A percentile compares a stretch with the other conserved stretches of the same genome.
phyloP scores from a whole-genome alignment of 2,329 filamentous ascomycete species.

The Fusarium verticillioides region DNA sequence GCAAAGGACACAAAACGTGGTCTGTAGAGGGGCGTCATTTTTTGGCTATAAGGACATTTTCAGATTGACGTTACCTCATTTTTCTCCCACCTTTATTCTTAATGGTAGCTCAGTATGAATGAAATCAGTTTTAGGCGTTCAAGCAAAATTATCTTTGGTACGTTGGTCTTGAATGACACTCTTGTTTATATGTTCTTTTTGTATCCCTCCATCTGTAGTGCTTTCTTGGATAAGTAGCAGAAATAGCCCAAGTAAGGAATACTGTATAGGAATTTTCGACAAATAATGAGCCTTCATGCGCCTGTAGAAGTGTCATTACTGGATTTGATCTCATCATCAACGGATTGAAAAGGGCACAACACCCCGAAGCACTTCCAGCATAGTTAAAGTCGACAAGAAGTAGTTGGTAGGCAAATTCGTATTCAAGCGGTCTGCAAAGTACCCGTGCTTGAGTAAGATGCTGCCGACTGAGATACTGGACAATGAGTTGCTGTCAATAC shows the following conservation, averaged over 20 bases:
- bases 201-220: not conserved
- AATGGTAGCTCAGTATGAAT: constrained; percentile 36
- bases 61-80: constrained; percentile 12
- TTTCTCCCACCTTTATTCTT: constrained; percentile 32
- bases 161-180: not conserved
- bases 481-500: not conserved
- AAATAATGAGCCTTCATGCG: not conserved
- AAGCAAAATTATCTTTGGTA: not conserved
- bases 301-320: not conserved
- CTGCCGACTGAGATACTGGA: not conserved
- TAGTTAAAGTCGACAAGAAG: not conserved
- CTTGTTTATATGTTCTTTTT: not conserved
- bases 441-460: not conserved
- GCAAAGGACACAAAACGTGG: constrained; percentile 73
- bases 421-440: not conserved
- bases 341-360: not conserved
- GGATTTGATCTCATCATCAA: not conserved
- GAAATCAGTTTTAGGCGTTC: constrained; percentile 29
- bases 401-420: not conserved
- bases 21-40: constrained; percentile 30
- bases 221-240: not conserved
- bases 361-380: not conserved
- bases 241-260: not conserved
- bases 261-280: not conserved
- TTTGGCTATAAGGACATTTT: constrained; percentile 18